phyloP scores from a whole-genome alignment of 768 basidiomycete species.

The Macrolepiota dolichaula region DNA sequence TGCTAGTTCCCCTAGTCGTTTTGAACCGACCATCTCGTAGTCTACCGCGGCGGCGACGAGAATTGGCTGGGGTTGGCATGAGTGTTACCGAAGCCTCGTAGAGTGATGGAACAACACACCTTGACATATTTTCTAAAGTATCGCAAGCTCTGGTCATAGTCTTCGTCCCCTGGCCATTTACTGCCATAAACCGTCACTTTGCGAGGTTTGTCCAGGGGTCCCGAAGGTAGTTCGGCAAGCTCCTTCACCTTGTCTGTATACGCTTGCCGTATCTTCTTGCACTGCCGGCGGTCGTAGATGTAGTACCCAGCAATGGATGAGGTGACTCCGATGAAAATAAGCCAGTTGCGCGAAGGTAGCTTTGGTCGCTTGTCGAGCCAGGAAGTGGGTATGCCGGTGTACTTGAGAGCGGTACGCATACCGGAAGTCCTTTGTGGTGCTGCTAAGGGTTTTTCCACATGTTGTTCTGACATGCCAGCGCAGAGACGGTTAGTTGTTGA shows the following conservation, averaged over 20 bases:
- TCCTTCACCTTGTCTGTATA: constrained; percentile 81
- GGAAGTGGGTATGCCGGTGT: constrained; percentile 66
- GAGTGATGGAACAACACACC: constrained; percentile 44
- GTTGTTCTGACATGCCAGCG: constrained; percentile 21
- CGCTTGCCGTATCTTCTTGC: constrained; percentile 68
- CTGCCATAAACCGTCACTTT: constrained; percentile 84
- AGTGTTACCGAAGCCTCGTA: constrained; percentile 12
- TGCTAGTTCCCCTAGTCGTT: constrained; percentile 84
- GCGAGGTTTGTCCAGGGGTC: constrained; percentile 63
- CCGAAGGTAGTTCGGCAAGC: constrained; percentile 66
- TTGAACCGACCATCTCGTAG: constrained; percentile 79
- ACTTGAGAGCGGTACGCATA: constrained; percentile 56
- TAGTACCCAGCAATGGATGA: constrained; percentile 70
- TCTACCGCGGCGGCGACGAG: constrained; percentile 93
- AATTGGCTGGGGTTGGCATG: constrained; percentile 61
- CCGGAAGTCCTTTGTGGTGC: constrained; percentile 42
- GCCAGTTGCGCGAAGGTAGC: constrained; percentile 90
- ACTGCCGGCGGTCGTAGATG: constrained; percentile 83
- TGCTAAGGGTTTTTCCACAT: constrained; percentile 19
- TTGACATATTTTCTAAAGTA: constrained; percentile 98
- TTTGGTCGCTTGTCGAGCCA: constrained; percentile 84
- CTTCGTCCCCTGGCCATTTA: constrained; percentile 95
- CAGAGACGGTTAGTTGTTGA: constrained; percentile 15
- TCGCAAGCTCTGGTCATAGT: constrained; percentile 75
- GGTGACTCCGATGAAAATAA: constrained; percentile 83